Base-by-base conservation (phyloP, 1,284 basidiomycete genomes). In the Coniferiporia weirii region DNA sequence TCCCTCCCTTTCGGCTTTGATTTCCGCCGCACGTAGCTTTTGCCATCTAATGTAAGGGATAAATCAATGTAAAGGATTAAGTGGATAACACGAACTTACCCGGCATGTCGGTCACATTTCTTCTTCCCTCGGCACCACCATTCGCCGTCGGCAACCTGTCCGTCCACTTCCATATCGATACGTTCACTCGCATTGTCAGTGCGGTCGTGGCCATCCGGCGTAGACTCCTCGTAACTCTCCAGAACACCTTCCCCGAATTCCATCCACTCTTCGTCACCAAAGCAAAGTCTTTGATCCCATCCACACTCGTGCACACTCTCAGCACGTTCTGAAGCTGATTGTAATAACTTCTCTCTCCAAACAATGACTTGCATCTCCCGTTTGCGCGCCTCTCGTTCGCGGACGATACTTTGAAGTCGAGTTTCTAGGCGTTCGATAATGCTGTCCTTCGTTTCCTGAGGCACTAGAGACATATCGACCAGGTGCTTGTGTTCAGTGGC, bases 261-360 rank as follows among this genome's bases (percentile, higher is more conserved):
- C 22, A 73, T 76, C 75, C 83, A 88, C 68, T 91, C 87, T 56
- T 84, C 83, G 57, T 91, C 87, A 27, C 85, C 85, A 68, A 87
- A 85, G 61, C 87, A 88, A n/a, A 94, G 74, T 32, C 91, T 77
- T 65, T 85, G 83, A 69, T 94, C 91, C 84, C 91, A 93, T 1
- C 91, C 91, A 71, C 91, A 94, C 63, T 82, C 80, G 9, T 79
- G 79, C 19, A 82, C 68, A 15, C 72, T 71, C 56, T 82, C 82
- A 9, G 85, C 81, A 22, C 87, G 77, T 47, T 80, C 80, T 7
- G 73, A 76, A 7, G 89, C 89, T 36, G 89, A 75, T 55, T 82
- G 78, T 15, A 89, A 71, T 27, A 92, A 68, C 60, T 78, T 77
- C 71, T 87, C 84, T 54, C 89, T 76, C 83, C 85, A 89, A 1